Conservation (phyloP, 2,329 filamentous ascomycete species). For the Scytalidium lignicola region DNA sequence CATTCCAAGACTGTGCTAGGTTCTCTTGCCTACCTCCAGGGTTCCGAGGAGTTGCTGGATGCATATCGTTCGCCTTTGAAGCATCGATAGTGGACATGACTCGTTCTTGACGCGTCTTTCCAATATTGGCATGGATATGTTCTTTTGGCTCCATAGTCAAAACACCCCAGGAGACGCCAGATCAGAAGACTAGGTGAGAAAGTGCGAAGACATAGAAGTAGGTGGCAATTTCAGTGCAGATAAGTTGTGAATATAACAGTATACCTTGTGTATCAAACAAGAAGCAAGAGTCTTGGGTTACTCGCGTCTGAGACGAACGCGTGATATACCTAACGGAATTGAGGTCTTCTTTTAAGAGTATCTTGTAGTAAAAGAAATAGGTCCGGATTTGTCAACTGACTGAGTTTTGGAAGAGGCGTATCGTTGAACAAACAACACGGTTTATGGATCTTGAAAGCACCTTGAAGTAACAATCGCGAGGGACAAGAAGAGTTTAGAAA, state of each 20-base stretch:
- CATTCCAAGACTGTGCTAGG: not conserved
- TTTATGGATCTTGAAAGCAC: no score
- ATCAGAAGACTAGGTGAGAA: not conserved
- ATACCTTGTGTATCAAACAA: no score
- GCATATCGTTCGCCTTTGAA: not conserved
- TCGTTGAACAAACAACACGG: no score
- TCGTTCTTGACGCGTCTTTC: not conserved
- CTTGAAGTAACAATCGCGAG: not conserved
- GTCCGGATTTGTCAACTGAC: no score
- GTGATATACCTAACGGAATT: no score
- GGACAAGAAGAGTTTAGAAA: not conserved
- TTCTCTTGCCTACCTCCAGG: not conserved
- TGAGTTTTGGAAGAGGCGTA: no score
- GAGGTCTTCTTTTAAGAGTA: no score
- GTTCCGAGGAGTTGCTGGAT: not conserved
- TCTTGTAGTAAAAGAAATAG: no score
- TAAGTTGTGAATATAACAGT: no score
- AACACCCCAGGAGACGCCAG: not conserved
- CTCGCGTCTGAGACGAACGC: no score
- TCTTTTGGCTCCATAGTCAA: not conserved
- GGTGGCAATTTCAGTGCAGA: no score
- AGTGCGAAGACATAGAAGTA: not conserved
- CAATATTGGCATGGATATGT: not conserved
- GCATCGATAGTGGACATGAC: not conserved
- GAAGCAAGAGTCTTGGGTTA: no score